Base-by-base conservation (phyloP, 2,329 filamentous ascomycete species). In the Pseudogymnoascus sp. region DNA sequence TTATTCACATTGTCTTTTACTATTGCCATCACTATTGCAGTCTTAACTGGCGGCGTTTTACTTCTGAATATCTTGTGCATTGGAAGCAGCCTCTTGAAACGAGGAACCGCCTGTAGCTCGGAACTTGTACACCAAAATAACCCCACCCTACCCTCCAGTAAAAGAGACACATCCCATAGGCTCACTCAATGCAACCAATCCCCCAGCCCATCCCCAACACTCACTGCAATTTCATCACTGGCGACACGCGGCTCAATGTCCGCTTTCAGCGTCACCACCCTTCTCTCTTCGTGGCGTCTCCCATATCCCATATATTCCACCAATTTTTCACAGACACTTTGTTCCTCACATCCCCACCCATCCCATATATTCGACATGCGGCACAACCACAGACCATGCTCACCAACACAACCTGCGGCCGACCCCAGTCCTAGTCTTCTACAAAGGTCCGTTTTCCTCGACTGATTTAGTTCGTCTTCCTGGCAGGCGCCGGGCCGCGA, bases 381-480 rank as follows among this genome's bases (percentile, higher is more conserved):
- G 13, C 21, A 27, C 40, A 9, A 55, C 33, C 48, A 1, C 48
- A 55, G 48, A 55, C n/a, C 27, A 55, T 55, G 48, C 27, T 55
- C 48, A 55, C 48, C 48, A 55, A 55, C 48, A 55, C 48, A 29
- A 33, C 29, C 48, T 33, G 48, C 48, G 48, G n/a, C 48, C n/a
- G 48, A 55, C 48, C 48, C 27, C 48, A 55, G 48, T 55, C 48
- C 29, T 55, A 21, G 29, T 55, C 48, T 55, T 55, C 48, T 55
- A 55, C 48, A 55, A 55, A 55, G 48, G 48, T 55, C 48, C 48
- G n/a, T 18, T 3, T 21, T 31, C 7, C 8, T 5, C n/a, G 10
- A 33, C 48, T 7, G 15, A 27, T 63, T 73, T 82, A 85, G 70
- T 82, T 80, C 12, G 84, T 80, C 80, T 88, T 89, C 82, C 88